Evolutionary conservation across 2,329 filamentous ascomycete species (phyloP), one percentile per base, ranked within the genome.

Genomic region (Hypoxylon rubiginosum): DNA sequence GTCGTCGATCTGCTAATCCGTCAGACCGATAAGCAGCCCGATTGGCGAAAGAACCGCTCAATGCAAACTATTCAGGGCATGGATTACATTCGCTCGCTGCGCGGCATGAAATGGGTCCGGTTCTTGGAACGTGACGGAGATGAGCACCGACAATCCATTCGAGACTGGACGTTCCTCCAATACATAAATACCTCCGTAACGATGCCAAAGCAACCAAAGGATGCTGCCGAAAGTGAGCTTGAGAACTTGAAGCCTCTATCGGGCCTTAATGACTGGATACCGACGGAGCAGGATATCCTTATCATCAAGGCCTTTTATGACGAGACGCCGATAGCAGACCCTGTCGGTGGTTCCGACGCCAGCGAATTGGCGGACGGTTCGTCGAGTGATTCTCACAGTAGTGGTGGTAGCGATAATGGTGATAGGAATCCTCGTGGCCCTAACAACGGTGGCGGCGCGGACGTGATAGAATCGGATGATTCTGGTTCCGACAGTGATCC

Each of bases 21-120:
- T 6, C 67, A 69, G 21, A 85, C 82, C 0, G 28, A 46, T 0
- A 24, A 52, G 0, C 84, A 86, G 41, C 80, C 82, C 0, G 83
- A 85, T 52, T 78, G 63, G 10, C 76, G 83, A 0, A 66, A 61
- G 5, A 69, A 62, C 1, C 76, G 84, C 2, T 71, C 74, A 0
- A 71, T 86, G 8, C 74, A 82, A 0, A 79, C 72, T 0, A 19
- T 84, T 0, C 83, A 84, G 26, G 84, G 84, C 0, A 65, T 82
- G 0, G 83, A 85, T 43, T 82, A 80, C 26, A 43, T 86, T 2
- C 72, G 78, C 11, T 73, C 78, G 24, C 79, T 86, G 3, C 80
- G 84, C 0, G 84, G 83, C 0, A 66, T 86, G 48, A 61, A 73
- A 0, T 73, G 72, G n/a, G 62, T 84, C 0, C 73, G 77, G 0